Evolutionary conservation across 352 stramenopile genomes (phyloP).

Genomic region (Aphanomyces invadans): DNA sequence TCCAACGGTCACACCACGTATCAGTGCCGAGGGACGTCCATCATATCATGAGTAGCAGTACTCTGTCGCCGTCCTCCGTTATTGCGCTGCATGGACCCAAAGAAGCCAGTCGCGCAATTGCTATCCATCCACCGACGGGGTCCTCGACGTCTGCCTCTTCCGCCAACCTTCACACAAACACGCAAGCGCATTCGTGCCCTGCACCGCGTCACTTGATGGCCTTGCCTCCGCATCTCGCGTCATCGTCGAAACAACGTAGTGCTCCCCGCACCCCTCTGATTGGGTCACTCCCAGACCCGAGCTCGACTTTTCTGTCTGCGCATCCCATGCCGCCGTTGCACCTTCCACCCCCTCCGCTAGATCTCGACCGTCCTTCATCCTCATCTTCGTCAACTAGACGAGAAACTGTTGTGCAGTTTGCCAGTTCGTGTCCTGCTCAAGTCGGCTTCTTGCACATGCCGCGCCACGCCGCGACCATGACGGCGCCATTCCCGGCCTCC

Average conservation of each 20-base stretch:
- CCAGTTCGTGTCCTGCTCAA: slow-evolving; percentile 14
- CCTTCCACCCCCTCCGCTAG: not conserved
- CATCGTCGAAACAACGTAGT: not conserved
- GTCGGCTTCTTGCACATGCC: slow-evolving; percentile 13
- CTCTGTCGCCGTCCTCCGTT: not conserved
- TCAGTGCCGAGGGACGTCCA: not conserved
- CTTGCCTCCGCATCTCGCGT: not conserved
- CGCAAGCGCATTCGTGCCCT: slow-evolving; percentile 20
- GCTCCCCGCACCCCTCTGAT: slow-evolving; percentile 10
- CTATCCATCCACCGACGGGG: not conserved
- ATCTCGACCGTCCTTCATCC: not conserved
- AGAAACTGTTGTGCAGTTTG: slow-evolving; percentile 23
- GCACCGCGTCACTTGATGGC: not conserved
- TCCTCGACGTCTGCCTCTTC: not conserved
- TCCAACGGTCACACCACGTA: too few species aligned
- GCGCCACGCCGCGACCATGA: not conserved
- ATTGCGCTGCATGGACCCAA: not conserved
- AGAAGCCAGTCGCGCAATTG: slow-evolving; percentile 2
- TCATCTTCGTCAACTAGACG: not conserved
- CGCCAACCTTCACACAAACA: not conserved
- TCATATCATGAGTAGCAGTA: not conserved
- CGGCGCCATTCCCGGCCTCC: not conserved
- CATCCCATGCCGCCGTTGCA: slow-evolving; percentile 18
- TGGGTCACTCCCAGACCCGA: slow-evolving; percentile 20
- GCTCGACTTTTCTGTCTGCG: slow-evolving; percentile 7